A percentile compares a stretch with the other conserved stretches of the same genome.
Conservation (phyloP, 2,329 filamentous ascomycete genomes). For the Mollisia scopiformis region DNA sequence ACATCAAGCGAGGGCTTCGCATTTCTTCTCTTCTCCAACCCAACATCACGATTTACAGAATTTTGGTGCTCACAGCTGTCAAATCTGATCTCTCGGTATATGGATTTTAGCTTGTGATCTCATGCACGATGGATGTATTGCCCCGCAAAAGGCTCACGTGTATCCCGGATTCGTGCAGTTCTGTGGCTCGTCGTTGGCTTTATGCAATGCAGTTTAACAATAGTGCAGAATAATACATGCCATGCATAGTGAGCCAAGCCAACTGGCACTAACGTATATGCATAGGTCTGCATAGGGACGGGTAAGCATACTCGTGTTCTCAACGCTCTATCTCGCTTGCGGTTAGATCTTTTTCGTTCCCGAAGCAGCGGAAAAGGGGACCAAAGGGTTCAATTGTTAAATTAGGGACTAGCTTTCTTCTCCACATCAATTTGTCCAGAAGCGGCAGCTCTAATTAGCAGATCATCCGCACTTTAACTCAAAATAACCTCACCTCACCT, state of each 20-base stretch:
- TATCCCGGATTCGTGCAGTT: not conserved
- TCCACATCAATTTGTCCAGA: not conserved
- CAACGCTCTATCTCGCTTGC: not conserved
- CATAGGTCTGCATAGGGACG: too few species aligned
- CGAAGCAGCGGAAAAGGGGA: not conserved
- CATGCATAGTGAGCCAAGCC: not conserved
- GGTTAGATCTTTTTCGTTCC: not conserved
- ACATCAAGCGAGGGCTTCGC: not conserved
- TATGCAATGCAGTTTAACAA: not conserved
- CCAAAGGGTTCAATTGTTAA: not conserved
- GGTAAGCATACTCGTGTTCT: too few species aligned
- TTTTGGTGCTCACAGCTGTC: too few species aligned
- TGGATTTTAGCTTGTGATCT: too few species aligned
- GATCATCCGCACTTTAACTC: not conserved
- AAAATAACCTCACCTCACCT: not conserved
- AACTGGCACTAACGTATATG: too few species aligned
- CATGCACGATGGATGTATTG: not conserved
- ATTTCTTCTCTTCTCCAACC: too few species aligned
- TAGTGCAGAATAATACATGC: not conserved
- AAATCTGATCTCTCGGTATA: too few species aligned
- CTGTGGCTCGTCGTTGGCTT: not conserved
- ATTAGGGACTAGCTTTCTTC: too few species aligned
- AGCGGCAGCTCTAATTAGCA: not conserved
- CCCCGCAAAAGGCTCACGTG: not conserved
- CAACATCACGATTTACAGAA: too few species aligned